These are phyloP conservation scores for Sphagnum fallax DNA, from an alignment of 228 moss, liverwort and hornwort genomes.

Conservation along the genomic window DNA sequence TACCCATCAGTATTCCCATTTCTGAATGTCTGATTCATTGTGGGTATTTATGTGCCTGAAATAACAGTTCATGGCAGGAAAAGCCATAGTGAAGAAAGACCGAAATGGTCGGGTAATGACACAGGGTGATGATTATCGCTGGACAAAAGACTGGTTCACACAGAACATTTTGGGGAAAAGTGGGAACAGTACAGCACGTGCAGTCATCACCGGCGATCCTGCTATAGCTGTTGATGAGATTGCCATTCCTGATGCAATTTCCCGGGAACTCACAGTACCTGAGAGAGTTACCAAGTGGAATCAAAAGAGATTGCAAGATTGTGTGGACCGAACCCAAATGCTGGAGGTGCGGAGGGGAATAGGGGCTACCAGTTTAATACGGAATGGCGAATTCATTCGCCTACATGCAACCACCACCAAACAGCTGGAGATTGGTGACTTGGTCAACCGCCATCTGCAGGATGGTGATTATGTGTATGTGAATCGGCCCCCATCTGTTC, in stretches of 20 bases:
- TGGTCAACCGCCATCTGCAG: conserved; percentile 65
- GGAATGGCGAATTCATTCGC: conserved; percentile 37
- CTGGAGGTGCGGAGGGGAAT: conserved; percentile 30
- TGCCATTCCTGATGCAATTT: conserved; percentile 71
- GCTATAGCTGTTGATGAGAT: conserved; percentile 71
- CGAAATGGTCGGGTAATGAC: conserved; percentile 37
- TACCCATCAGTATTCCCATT: background rate
- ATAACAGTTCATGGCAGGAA: conserved; percentile 5
- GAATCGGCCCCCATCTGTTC: conserved; percentile 83
- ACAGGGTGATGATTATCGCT: conserved; percentile 52
- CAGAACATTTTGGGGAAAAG: conserved; percentile 68
- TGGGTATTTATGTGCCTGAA: no score
- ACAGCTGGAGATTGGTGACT: conserved; percentile 61
- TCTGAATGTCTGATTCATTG: no score
- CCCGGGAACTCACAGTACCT: conserved; percentile 69
- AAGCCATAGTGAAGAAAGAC: conserved; percentile 31
- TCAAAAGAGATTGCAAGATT: conserved; percentile 50
- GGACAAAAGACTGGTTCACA: conserved; percentile 80
- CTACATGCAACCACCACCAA: conserved; percentile 32
- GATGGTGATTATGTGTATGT: conserved; percentile 85
- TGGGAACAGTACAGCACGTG: conserved; percentile 60
- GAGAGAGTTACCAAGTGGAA: conserved; percentile 67
- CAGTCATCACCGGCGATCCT: conserved; percentile 86
- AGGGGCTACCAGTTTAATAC: conserved; percentile 52
- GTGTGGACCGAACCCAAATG: conserved; percentile 33